Evolutionary conservation across 2,329 filamentous ascomycete genomes (phyloP), one percentile per base, ranked within the genome.

Genomic region (Hymenoscyphus occultus): DNA sequence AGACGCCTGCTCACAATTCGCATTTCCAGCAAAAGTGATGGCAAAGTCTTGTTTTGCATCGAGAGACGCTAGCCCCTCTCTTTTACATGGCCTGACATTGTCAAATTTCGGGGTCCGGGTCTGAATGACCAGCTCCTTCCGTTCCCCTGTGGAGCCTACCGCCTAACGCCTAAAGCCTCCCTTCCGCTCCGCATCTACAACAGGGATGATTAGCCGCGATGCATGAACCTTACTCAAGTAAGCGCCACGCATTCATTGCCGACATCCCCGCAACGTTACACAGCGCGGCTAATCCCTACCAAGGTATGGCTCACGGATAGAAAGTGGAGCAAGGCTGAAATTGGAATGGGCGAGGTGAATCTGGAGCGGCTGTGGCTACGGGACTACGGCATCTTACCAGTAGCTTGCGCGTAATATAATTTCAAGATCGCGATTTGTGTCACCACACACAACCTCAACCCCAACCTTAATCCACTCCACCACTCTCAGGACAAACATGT

Each of bases 401-500:
- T 22, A 28, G 28, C 28, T 28, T 51, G 45, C 45, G 22, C n/a
- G n/a, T 51, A 51, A 51, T 51, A 51, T 51, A 51, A 51, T 7
- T 9, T 9, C 45, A 22, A 51, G 7, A 54, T 54, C 10, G 48
- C 3, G 7, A 54, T 28, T 35, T 54, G 48, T 54, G 48, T 54
- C 9, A 54, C 48, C 10, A 28, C 62, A 61, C 32, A 59, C 54
- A 62, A 56, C 32, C 45, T 62, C 58, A 45, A 42, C 61, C 65
- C 28, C 54, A 59, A 57, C 42, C 31, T 22, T 19, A 58, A 60
- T 7, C 56, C 16, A 56, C 45, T 31, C 31, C 35, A 60, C 56
- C 51, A 48, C 54, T 12, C 39, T 40, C 39, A 63, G 22, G 54
- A n/a, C 65, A 60, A 65, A 22, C 9, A 73, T 74, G 71, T 73